Evolutionary conservation across 2,329 filamentous ascomycete genomes (phyloP), one percentile per base, ranked within the genome.

Genomic region (Akanthomyces uredinophilus): DNA sequence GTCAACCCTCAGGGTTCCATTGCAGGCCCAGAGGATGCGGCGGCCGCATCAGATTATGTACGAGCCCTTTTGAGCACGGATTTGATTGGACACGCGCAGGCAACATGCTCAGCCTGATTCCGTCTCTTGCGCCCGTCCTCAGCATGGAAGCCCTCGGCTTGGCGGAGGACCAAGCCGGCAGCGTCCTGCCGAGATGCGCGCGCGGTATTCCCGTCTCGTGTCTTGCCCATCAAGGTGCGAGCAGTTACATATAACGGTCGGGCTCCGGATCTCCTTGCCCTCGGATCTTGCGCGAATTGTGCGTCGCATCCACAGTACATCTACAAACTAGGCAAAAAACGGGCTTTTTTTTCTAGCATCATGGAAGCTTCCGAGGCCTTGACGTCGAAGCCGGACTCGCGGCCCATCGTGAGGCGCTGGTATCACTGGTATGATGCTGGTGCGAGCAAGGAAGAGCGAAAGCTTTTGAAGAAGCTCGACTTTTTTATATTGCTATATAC

Each of bases 381-480:
- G 11, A 43, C 47, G n/a, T 35, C 46, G n/a, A 37, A 60, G 37
- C 47, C 37, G 22, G 39, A 20, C 4, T 29, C 43, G 47, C 47
- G 57, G 5, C 11, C 57, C 1, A 7, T 46, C 11, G 13, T 20
- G n/a, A 51, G 14, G 11, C 44, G 63, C 16, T 76, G 73, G 73
- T 73, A 77, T 57, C 72, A 75, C 54, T 79, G 77, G 78, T 75
- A 79, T 63, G 75, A 78, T 52, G 73, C 74, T 1, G 72, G 72
- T 35, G 78, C 75, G 0, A 73, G 70, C 11, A 69, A 68, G 2
- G 72, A 74, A 63, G 77, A 83, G 67, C 78, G 77, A 61, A 72
- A 70, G 46, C 74, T 83, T 11, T 73, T 81, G 20, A 72, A 77
- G 60, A 83, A 83, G 68, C 74, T 82, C 29, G 81, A 83, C 66